These are phyloP conservation scores for Vicia faba DNA, from an alignment of 306 rosid genomes.

Conservation along the genomic window DNA sequence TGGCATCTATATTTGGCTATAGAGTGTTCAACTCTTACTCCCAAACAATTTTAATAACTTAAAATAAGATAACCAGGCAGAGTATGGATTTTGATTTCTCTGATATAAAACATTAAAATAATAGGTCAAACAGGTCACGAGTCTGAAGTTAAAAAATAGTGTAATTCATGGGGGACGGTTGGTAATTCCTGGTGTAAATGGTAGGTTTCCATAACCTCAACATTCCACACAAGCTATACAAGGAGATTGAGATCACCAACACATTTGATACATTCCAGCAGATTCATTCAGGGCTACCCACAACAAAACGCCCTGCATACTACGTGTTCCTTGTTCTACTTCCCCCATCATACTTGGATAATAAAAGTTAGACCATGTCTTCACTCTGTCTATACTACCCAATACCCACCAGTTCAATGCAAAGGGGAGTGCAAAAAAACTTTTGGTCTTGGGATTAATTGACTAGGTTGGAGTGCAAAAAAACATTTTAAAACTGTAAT, in stretches of 20 bases:
- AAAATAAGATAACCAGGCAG: constrained; percentile 18
- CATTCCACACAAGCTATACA: constrained; percentile 4
- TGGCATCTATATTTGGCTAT: constrained; percentile 27
- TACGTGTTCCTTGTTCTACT: constrained; percentile 10
- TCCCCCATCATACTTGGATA: constrained; percentile 4
- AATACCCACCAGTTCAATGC: constrained; percentile 11
- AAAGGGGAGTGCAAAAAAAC: constrained; percentile 1
- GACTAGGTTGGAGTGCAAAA: constrained; percentile 24
- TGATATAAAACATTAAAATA: constrained; percentile 30
- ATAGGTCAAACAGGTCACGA: constrained; percentile 11
- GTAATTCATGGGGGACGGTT: constrained; percentile 15
- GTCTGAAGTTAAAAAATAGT: background rate
- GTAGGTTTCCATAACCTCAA: background rate
- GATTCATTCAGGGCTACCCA: constrained; percentile 30
- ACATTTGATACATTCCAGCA: constrained; percentile 28
- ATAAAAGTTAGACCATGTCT: constrained; percentile 31
- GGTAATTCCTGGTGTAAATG: background rate
- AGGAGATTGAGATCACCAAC: constrained; percentile 1
- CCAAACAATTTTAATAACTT: constrained; percentile 26
- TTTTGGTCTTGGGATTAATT: constrained; percentile 20
- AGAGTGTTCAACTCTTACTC: constrained; percentile 30
- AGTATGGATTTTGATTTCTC: constrained; percentile 19
- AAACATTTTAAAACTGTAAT: constrained; percentile 9
- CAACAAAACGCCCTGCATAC: constrained; percentile 1
- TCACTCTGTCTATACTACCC: constrained; percentile 22